Percentiles rank a stretch among this genome's conserved stretches.
Evolutionary conservation across 495 filamentous ascomycete genomes (phyloP).

Genomic region (Aspergillus sclerotiicarbonarius): DNA sequence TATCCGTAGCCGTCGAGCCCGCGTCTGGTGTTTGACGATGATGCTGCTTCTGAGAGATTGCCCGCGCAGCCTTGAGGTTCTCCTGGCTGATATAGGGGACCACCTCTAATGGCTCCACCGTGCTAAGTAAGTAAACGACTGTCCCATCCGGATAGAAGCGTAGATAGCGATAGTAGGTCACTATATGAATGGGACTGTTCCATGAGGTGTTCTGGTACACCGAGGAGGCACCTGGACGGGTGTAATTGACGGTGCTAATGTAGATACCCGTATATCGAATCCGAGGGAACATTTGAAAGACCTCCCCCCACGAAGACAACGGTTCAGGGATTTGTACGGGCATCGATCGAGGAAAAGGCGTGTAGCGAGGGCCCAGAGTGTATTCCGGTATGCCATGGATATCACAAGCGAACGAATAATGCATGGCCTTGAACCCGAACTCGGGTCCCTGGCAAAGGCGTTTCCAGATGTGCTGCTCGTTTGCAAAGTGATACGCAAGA

Average conservation of each 20-base stretch:
- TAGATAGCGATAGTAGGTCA: constrained; percentile 96
- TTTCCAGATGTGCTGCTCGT: constrained; percentile 89
- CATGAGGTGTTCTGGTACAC: constrained; percentile 57
- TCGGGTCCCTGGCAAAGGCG: constrained; percentile 65
- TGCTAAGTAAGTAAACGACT: constrained; percentile 72
- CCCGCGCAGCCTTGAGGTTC: constrained; percentile 39
- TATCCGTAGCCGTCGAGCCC: constrained; percentile 38
- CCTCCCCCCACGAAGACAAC: constrained; percentile 48
- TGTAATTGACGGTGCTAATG: constrained; percentile 95
- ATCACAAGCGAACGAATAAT: constrained; percentile 69
- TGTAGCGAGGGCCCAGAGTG: constrained; percentile 35
- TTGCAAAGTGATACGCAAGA: constrained; percentile 77
- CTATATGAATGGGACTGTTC: constrained; percentile 87
- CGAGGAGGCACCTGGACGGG: constrained; percentile 69
- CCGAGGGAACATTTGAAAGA: constrained; percentile 80
- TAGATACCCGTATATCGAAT: constrained; percentile 93
- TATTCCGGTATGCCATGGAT: constrained; percentile 60
- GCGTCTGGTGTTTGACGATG: constrained; percentile 35
- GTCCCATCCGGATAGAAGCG: constrained; percentile 92
- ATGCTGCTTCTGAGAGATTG: constrained; percentile 27
- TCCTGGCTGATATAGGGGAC: constrained; percentile 67
- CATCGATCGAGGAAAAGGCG: constrained; percentile 36
- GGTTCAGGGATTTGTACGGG: constrained; percentile 37
- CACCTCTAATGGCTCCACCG: constrained; percentile 77
- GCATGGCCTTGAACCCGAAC: constrained; percentile 81